Evolutionary conservation across 306 rosid genomes (phyloP).

Genomic region (Dryas drummondii): DNA sequence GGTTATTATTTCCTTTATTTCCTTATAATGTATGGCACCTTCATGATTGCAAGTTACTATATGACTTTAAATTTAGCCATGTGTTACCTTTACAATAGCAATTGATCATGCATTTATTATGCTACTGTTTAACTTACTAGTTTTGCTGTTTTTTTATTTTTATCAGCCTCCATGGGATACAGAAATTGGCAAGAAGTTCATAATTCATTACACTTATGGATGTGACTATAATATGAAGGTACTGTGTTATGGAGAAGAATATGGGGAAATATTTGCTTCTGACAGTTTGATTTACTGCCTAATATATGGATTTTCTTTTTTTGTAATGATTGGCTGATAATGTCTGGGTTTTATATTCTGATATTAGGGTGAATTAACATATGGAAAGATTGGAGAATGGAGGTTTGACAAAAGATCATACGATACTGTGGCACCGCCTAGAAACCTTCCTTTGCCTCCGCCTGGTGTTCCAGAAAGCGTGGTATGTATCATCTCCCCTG

Average conservation of each 20-base stretch:
- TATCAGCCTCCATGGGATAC: conserved; percentile 95
- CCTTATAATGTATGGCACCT: not conserved
- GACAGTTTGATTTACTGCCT: not conserved
- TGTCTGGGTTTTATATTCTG: conserved; percentile 22
- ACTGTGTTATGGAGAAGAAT: conserved; percentile 10
- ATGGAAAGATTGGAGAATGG: conserved; percentile 99
- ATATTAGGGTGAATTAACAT: conserved; percentile 78
- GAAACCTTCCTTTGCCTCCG: conserved; percentile 85
- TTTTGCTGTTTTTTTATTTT: conserved; percentile 26
- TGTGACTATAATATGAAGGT: conserved; percentile 95
- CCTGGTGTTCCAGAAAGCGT: conserved; percentile 93
- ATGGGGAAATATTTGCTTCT: not conserved
- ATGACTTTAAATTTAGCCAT: not conserved
- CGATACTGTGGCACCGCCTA: conserved; percentile 48
- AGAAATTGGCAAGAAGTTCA: conserved; percentile 63
- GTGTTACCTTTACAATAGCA: not conserved
- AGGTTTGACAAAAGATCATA: conserved; percentile 91
- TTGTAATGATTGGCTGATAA: conserved; percentile 12
- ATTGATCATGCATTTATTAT: conserved; percentile 3
- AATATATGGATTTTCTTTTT: not conserved
- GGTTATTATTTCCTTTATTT: conserved; percentile 15
- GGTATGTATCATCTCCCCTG: conserved; percentile 52
- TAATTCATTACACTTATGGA: conserved; percentile 95
- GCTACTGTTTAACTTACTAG: conserved; percentile 12
- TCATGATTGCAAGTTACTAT: conserved; percentile 5